Conservation (phyloP, 2,329 filamentous ascomycete genomes). For the Paracorniculantispora psalliotae region DNA sequence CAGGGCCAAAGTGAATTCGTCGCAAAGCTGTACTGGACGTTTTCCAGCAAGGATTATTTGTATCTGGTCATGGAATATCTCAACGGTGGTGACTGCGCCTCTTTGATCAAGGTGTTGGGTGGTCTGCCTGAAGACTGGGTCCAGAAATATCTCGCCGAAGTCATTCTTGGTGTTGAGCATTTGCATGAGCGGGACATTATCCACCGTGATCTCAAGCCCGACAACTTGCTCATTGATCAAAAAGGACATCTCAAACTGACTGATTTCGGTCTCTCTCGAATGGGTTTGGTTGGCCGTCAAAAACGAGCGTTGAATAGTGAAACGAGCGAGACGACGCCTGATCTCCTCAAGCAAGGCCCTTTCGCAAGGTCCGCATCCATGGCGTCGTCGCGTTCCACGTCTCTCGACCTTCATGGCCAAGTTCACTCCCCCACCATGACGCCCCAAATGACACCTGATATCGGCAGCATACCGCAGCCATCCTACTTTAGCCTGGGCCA, state of each 20-base stretch:
- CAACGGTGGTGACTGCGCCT: constrained; percentile 95
- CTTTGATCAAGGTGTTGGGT: constrained; percentile 88
- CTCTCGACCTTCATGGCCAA: constrained; percentile 77
- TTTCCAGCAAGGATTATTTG: constrained; percentile 97
- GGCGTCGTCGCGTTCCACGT: constrained; percentile 86
- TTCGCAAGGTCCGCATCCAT: constrained; percentile 83
- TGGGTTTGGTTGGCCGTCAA: constrained; percentile 94
- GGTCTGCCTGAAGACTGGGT: constrained; percentile 95
- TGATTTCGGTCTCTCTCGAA: constrained; percentile 93
- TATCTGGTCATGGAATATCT: constrained; percentile 99
- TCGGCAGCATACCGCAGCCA: constrained; percentile 65
- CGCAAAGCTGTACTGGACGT: constrained; percentile 98
- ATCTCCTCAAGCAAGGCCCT: constrained; percentile 85
- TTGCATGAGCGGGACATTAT: constrained; percentile 92
- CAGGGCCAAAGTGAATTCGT: constrained; percentile 99
- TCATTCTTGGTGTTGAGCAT: constrained; percentile 94
- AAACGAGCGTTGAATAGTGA: constrained; percentile 81
- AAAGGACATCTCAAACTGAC: constrained; percentile 96
- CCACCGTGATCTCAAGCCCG: constrained; percentile 92
- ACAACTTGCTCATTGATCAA: constrained; percentile 94
- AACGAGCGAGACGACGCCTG: constrained; percentile 77
- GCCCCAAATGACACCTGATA: constrained; percentile 76
- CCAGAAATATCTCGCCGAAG: constrained; percentile 94
- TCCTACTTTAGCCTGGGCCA: constrained; percentile 83
- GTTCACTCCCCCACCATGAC: constrained; percentile 75